Evolutionary conservation across 176 grass and related monocot genomes (phyloP), one percentile per base, ranked within the genome.

Genomic region (Eragrostis nindensis): DNA sequence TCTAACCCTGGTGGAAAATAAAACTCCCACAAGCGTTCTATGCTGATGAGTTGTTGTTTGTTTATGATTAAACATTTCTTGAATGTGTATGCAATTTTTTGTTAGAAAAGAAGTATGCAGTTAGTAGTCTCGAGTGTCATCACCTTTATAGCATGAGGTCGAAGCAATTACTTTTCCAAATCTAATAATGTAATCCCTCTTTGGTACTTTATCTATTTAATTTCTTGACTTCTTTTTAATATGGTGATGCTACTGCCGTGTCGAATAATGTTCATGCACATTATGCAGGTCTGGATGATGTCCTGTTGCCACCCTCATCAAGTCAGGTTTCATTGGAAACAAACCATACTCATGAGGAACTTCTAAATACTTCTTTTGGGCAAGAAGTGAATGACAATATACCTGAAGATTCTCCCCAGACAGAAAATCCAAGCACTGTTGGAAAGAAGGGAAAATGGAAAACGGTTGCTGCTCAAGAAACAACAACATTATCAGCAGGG

Each of bases 381-480:
- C 46, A 84, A 64, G 55, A 83, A 87, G 55, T 71, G 22, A 39
- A 70, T 54, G 53, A 41, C 60, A 74, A 66, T 66, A 11, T 68
- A 74, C 52, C 56, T 61, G 41, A 68, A 49, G 80, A 79, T 59
- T 69, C 68, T 36, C 78, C 46, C 67, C 70, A 75, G 68, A 59
- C 53, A 30, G 67, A 79, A 88, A 78, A 83, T 80, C 71, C 73
- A 71, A 59, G 44, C 40, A 71, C 42, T 90, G 59, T 68, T 82
- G 57, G 66, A 48, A 97, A 89, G 83, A 90, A 85, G 81, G 94
- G 80, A 80, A 92, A 83, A 82, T 92, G 24, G 75, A 92, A 74
- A 83, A 94, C 60, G 18, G 57, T 75, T 76, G 56, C 70, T 83
- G 40, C 71, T 77, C 71, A 69, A 68, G 72, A 74, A 70, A 66